phyloP scores from a whole-genome alignment of 345 rosid genomes.

The Microcos paniculata region DNA sequence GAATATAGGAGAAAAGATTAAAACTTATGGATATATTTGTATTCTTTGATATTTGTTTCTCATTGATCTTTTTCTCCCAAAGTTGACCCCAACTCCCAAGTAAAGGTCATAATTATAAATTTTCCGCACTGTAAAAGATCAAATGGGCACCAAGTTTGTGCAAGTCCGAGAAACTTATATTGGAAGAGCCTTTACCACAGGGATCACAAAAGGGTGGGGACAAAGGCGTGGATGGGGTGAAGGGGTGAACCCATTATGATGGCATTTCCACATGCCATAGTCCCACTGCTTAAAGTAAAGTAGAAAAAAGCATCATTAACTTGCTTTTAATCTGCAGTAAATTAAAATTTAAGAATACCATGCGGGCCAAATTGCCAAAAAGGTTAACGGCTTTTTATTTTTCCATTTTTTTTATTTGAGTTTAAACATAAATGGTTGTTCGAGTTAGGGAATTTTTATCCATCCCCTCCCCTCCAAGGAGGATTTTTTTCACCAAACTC shows the following conservation, averaged over 20 bases:
- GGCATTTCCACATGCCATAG: conserved; percentile 6
- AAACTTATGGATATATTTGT: neutral
- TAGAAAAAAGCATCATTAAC: conserved; percentile 4
- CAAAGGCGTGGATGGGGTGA: neutral
- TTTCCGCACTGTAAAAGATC: neutral
- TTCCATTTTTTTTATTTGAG: no score
- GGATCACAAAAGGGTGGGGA: neutral
- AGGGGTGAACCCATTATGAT: conserved; percentile 4
- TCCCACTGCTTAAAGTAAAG: neutral
- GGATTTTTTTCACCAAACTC: no score
- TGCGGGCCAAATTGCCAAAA: neutral
- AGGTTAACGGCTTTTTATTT: neutral
- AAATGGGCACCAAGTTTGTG: neutral
- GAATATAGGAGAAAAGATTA: neutral
- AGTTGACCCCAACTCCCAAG: neutral
- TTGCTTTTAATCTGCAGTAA: neutral
- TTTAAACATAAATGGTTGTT: neutral
- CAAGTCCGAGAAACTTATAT: neutral
- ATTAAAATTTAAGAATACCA: neutral
- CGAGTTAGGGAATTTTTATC: no score
- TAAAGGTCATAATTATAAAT: neutral
- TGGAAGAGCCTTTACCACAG: neutral
- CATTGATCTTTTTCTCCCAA: neutral
- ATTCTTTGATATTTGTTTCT: neutral
- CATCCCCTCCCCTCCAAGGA: no score